Conservation (phyloP, 139 green algal species). For the Penium margaritaceum region DNA sequence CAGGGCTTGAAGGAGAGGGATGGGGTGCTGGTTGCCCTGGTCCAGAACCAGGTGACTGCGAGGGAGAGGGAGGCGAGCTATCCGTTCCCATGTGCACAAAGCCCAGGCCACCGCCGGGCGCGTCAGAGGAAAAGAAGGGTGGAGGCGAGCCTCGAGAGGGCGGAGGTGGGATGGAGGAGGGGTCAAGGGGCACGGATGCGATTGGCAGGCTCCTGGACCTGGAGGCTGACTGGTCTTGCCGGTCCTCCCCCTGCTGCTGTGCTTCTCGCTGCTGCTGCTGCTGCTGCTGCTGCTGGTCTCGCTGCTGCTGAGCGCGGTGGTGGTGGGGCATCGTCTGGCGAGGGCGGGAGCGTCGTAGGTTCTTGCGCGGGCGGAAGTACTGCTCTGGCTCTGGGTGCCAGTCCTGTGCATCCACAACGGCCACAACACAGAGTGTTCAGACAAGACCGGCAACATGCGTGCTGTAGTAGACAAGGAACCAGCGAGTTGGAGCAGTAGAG, state of each 20-base stretch:
- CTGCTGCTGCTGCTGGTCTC: too few relatives aligned
- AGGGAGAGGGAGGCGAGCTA: too few relatives aligned
- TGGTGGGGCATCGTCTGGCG: background rate
- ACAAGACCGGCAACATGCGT: background rate
- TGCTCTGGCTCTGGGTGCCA: constrained; percentile 30
- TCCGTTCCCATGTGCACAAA: too few relatives aligned
- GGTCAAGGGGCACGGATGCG: constrained; percentile 15
- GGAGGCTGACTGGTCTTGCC: too few relatives aligned
- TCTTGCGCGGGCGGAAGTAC: constrained; percentile 18
- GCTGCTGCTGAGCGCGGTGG: background rate
- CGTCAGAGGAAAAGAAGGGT: constrained; percentile 27
- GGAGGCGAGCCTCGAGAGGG: constrained; percentile 7
- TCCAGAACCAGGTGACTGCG: too few relatives aligned
- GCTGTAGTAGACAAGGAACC: background rate
- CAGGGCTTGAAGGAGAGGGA: too few relatives aligned
- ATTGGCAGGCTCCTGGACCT: background rate
- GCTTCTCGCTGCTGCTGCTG: too few relatives aligned
- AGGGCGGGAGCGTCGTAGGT: background rate
- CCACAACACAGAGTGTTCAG: background rate
- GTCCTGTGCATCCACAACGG: constrained; percentile 17
- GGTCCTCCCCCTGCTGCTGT: too few relatives aligned
- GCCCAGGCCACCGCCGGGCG: constrained; percentile 21
- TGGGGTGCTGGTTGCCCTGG: too few relatives aligned
- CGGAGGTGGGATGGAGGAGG: background rate
- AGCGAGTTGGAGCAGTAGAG: background rate